Conservation (phyloP, 805 yeast genomes). For the Metschnikowia kofuensis region DNA sequence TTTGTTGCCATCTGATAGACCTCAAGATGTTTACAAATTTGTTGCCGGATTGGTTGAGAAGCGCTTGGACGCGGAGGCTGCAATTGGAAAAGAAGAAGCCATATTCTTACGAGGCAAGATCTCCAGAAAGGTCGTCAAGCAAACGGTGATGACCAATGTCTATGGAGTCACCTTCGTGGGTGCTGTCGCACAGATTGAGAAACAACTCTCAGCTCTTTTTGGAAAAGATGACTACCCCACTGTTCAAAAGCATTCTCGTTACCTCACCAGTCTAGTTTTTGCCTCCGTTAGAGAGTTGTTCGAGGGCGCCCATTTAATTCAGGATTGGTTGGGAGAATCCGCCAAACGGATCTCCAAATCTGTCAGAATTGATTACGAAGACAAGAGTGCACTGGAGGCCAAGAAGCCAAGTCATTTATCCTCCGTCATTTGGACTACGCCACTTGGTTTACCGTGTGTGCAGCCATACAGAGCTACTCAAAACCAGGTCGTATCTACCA, state of each 20-base stretch:
- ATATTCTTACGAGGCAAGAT: conserved; percentile 56
- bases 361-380: conserved; percentile 62
- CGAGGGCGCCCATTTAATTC: conserved; percentile 89
- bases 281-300: conserved; percentile 81
- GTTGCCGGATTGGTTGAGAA: conserved; percentile 64
- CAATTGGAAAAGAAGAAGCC: conserved; percentile 53
- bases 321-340: conserved; percentile 91
- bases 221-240: conserved; percentile 40
- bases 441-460: conserved; percentile 91
- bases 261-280: conserved; percentile 75
- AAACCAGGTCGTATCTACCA: conserved; percentile 69
- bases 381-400: conserved; percentile 27
- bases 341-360: conserved; percentile 80
- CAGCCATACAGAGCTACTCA: conserved; percentile 85
- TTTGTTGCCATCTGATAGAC: conserved; percentile 64
- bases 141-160: conserved; percentile 97
- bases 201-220: conserved; percentile 63
- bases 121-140: conserved; percentile 87
- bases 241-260: conserved; percentile 36
- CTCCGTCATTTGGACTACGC: conserved; percentile 97
- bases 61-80: conserved; percentile 53
- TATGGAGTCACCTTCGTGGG: conserved; percentile 96
- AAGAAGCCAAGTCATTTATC: conserved; percentile 67
- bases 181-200: conserved; percentile 83
- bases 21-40: conserved; percentile 72